phyloP scores from a whole-genome alignment of 495 filamentous ascomycete species.

The Lindgomyces ingoldianus region DNA sequence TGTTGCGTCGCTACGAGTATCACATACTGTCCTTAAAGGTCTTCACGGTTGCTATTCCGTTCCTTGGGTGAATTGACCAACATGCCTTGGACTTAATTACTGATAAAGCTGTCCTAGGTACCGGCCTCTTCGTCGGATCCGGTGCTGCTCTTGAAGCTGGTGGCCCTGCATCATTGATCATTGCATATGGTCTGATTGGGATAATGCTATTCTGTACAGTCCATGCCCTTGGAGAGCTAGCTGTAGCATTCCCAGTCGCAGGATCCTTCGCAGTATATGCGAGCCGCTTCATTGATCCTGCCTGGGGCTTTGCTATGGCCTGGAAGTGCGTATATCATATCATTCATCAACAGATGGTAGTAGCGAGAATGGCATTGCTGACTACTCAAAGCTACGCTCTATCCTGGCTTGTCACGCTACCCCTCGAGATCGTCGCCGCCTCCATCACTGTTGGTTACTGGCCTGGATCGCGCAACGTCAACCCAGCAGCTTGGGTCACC shows the following conservation, averaged over 20 bases:
- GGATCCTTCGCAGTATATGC: conserved; percentile 93
- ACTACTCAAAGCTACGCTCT: conserved; percentile 67
- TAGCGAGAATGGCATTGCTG: background rate
- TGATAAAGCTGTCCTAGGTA: conserved; percentile 56
- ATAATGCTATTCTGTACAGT: conserved; percentile 89
- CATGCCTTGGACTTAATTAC: conserved; percentile 1
- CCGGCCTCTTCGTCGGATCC: conserved; percentile 88
- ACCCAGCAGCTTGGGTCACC: conserved; percentile 78
- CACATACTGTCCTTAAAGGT: too few species aligned
- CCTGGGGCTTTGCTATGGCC: conserved; percentile 98
- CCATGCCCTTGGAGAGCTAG: conserved; percentile 89
- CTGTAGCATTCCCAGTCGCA: conserved; percentile 86
- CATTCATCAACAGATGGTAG: background rate
- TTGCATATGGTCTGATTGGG: conserved; percentile 82
- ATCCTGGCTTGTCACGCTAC: conserved; percentile 88
- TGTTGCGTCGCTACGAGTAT: too few species aligned
- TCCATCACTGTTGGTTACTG: conserved; percentile 91
- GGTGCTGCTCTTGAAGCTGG: conserved; percentile 74
- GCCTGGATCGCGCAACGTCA: conserved; percentile 55
- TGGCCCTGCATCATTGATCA: conserved; percentile 83
- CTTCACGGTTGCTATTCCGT: background rate
- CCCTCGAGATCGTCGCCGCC: conserved; percentile 88
- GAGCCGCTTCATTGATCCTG: conserved; percentile 87
- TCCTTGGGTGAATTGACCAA: too few species aligned
- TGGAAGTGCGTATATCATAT: conserved; percentile 67